A percentile compares a stretch with the other conserved stretches of the same genome.
These are phyloP conservation scores for Colletotrichum sojae DNA, from an alignment of 2,329 filamentous ascomycete genomes.

Conservation along the genomic window DNA sequence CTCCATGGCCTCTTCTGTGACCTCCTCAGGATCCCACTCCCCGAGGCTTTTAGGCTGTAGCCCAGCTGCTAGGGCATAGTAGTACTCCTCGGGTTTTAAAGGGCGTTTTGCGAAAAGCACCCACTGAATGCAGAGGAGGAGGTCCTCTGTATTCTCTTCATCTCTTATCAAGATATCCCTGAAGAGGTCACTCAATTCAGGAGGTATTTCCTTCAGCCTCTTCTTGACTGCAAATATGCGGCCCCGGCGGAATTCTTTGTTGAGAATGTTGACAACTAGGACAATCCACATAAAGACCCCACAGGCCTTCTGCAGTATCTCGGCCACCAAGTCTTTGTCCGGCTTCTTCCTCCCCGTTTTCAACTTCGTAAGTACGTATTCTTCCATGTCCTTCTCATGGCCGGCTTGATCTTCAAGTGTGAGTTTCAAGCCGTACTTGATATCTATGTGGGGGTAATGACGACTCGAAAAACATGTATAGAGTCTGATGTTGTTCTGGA, in stretches of 20 bases:
- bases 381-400: slow-evolving; percentile 45
- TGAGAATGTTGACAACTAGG: slow-evolving; percentile 56
- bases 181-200: slow-evolving; percentile 60
- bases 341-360: not conserved
- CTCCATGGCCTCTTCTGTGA: slow-evolving; percentile 43
- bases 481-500: slow-evolving; percentile 43
- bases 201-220: slow-evolving; percentile 49
- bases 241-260: slow-evolving; percentile 50
- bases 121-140: slow-evolving; percentile 63
- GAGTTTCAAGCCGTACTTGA: slow-evolving; percentile 36
- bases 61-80: slow-evolving; percentile 53
- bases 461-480: slow-evolving; percentile 62
- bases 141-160: slow-evolving; percentile 51
- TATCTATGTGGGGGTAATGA: slow-evolving; percentile 55
- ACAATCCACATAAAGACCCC: slow-evolving; percentile 62
- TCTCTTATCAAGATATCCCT: slow-evolving; percentile 63
- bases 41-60: slow-evolving; percentile 40
- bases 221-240: slow-evolving; percentile 2
- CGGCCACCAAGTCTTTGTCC: not conserved
- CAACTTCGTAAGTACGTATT: slow-evolving; percentile 42
- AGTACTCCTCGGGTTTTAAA: slow-evolving; percentile 54
- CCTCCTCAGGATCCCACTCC: slow-evolving; percentile 40
- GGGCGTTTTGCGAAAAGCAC: slow-evolving; percentile 61
- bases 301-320: slow-evolving; percentile 54
- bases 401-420: slow-evolving; percentile 46